phyloP scores from a whole-genome alignment of 441 rosid species.

The Croton setiger region DNA sequence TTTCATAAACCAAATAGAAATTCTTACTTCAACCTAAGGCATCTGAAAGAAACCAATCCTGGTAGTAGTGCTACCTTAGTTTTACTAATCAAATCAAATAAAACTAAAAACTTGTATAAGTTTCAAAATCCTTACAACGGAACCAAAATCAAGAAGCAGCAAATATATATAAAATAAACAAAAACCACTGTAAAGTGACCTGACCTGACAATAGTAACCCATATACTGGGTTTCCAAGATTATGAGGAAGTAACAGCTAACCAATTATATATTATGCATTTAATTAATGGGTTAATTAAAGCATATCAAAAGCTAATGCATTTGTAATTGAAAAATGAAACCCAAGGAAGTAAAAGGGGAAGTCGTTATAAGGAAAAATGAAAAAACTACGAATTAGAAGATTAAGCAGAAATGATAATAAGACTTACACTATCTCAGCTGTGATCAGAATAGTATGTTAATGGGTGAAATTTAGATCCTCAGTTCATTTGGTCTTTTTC shows the following conservation, averaged over 20 bases:
- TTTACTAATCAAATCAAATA: background rate
- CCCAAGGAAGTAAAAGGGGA: background rate
- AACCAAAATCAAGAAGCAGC: background rate
- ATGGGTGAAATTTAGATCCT: background rate
- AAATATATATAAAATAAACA: background rate
- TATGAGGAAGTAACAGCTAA: background rate
- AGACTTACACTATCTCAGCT: background rate
- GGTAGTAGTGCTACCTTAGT: background rate
- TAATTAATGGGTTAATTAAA: background rate
- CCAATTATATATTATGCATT: background rate
- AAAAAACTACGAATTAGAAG: background rate
- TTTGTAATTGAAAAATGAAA: background rate
- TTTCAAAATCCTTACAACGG: background rate
- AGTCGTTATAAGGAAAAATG: background rate
- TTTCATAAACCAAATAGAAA: background rate
- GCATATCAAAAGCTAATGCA: background rate
- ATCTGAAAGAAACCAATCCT: background rate
- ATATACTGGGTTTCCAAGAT: background rate
- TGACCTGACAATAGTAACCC: no score
- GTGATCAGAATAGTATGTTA: background rate
- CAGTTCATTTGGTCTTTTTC: background rate
- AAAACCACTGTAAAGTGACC: no score
- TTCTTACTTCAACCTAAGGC: background rate
- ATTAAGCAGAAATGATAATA: background rate
- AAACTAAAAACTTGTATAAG: background rate